Evolutionary conservation across 2,329 filamentous ascomycete species (phyloP), one percentile per base, ranked within the genome.

Genomic region (Phialophora tarda): DNA sequence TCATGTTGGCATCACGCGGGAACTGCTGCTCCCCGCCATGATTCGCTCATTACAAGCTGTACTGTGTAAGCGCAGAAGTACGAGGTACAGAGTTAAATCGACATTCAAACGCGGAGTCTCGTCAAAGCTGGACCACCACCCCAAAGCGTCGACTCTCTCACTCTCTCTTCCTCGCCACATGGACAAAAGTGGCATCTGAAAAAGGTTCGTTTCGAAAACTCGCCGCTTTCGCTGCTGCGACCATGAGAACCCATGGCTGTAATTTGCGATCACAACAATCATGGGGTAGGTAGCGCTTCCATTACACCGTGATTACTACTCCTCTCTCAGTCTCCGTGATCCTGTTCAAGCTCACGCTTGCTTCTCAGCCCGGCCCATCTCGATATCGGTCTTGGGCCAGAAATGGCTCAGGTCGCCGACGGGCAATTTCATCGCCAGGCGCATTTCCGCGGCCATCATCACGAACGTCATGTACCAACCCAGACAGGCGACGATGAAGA

Each of bases 381-480:
- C 68, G 28, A 70, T 28, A 34, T 70, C 68, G n/a, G 68, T 70
- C 41, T 51, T 65, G 21, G 68, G 68, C 70, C 70, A 72, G 65
- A 67, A 72, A 47, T 66, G 68, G 41, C 68, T 71, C 23, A 72
- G 66, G 64, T 72, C 70, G 34, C 69, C 70, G 21, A 72, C 70
- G 5, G 70, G 70, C 21, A 72, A 63, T 41, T 47, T 69, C 59
- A 71, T 60, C 41, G 70, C 62, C 14, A 71, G 34, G n/a, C 69
- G 63, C 69, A 72, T 71, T 47, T 71, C 70, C 4, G 70, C 70
- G 1, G 70, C 70, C 70, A 72, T 72, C 68, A 72, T 72, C 23
- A 72, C 70, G 41, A 72, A 71, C 17, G 63, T 71, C 68, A 72
- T 72, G 44, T 72, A 71, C 69, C 69, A 72, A 38, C 70, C 70